A percentile compares a stretch with the other conserved stretches of the same genome.
Evolutionary conservation across 768 basidiomycete genomes (phyloP).

Genomic region (Tylopilus intermedius): DNA sequence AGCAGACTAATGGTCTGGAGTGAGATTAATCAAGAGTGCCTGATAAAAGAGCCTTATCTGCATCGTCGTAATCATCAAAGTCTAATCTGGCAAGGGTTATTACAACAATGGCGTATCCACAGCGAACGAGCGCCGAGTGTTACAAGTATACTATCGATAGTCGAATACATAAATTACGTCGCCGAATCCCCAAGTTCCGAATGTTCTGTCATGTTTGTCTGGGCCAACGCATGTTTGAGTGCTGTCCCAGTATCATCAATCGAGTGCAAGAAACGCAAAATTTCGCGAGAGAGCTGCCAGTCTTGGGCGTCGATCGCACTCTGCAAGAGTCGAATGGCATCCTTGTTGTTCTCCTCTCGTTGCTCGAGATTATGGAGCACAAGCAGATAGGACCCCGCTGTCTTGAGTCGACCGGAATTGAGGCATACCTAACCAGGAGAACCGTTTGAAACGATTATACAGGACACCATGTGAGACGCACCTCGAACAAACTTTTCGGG

Average conservation of each 20-base stretch:
- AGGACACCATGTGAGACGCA: conserved; percentile 28
- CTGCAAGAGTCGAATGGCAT: conserved; percentile 76
- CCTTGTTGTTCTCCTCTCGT: conserved; percentile 67
- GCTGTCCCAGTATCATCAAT: conserved; percentile 83
- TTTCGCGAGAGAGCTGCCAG: conserved; percentile 87
- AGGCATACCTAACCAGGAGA: conserved; percentile 66
- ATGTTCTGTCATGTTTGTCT: conserved; percentile 38
- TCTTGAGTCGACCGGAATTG: conserved; percentile 65
- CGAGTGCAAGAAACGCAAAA: conserved; percentile 87
- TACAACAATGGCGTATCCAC: too few relatives aligned
- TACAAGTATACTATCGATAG: neutral
- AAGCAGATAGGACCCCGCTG: conserved; percentile 88
- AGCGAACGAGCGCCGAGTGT: neutral
- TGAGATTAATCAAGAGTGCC: too few relatives aligned
- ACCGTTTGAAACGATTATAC: neutral
- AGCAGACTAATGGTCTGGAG: too few relatives aligned
- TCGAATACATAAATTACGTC: neutral
- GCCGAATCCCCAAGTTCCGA: neutral
- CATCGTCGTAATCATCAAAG: too few relatives aligned
- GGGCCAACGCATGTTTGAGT: conserved; percentile 55
- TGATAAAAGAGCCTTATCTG: too few relatives aligned
- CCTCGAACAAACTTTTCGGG: conserved; percentile 89
- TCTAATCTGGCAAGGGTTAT: too few relatives aligned
- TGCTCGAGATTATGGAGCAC: conserved; percentile 93
- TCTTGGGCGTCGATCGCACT: conserved; percentile 74